A percentile compares a stretch with the other conserved stretches of the same genome.
phyloP scores from a whole-genome alignment of 2,329 filamentous ascomycete genomes.

The Cordyceps javanica region DNA sequence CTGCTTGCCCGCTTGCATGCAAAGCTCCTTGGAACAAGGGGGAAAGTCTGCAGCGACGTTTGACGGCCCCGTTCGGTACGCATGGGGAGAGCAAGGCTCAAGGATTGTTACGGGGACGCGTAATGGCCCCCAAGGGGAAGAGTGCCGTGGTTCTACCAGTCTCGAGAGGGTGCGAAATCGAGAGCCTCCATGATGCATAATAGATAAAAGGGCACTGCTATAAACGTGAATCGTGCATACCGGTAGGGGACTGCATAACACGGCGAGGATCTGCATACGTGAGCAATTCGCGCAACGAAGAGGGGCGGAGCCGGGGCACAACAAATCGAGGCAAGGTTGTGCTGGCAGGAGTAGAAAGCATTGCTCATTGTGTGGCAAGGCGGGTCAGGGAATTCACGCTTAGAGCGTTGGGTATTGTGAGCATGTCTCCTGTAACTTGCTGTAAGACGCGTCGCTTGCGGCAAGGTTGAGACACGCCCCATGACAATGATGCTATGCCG shows the following conservation, averaged over 20 bases:
- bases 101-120: too few relatives aligned
- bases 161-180: background rate
- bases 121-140: too few relatives aligned
- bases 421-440: background rate
- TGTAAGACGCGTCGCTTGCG: background rate
- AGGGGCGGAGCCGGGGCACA: too few relatives aligned
- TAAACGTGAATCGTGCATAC: background rate
- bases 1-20: background rate
- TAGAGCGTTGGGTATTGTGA: background rate
- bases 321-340: background rate
- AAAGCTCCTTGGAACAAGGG: too few relatives aligned
- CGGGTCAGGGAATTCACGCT: too few relatives aligned
- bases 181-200: background rate
- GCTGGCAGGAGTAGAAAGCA: background rate
- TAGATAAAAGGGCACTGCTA: background rate
- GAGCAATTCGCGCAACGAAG: background rate
- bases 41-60: background rate
- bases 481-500: constrained; percentile 1
- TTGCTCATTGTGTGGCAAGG: background rate
- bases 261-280: background rate
- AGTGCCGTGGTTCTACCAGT: background rate
- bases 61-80: background rate
- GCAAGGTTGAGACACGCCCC: background rate
- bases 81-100: background rate
- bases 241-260: background rate